Evolutionary conservation across 2,329 filamentous ascomycete genomes (phyloP).

Genomic region (Paraphoma chrysanthemicola): DNA sequence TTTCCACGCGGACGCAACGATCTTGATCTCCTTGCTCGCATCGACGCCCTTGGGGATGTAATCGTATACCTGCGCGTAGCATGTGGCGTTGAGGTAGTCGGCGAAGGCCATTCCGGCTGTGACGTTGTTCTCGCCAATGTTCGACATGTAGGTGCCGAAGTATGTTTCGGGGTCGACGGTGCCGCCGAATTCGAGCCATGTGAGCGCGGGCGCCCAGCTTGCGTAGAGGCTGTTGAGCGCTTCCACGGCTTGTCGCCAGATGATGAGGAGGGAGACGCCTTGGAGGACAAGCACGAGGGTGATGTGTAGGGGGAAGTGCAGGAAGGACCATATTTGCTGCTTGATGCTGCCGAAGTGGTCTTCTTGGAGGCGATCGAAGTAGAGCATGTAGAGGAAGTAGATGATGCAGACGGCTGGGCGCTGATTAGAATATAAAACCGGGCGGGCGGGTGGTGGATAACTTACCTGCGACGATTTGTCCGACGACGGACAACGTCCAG

Average conservation of each 20-base stretch:
- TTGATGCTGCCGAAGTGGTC: conserved; percentile 42
- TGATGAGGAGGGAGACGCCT: conserved; percentile 41
- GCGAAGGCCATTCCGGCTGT: conserved; percentile 15
- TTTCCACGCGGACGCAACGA: conserved; percentile 9
- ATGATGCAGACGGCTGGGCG: conserved; percentile 37
- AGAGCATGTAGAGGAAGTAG: conserved; percentile 44
- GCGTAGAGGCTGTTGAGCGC: conserved; percentile 19
- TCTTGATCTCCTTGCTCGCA: conserved; percentile 17
- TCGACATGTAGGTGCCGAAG: conserved; percentile 4
- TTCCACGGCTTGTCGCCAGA: conserved; percentile 40
- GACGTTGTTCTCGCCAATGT: not conserved
- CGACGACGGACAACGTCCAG: conserved; percentile 35
- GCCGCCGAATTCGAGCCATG: conserved; percentile 4
- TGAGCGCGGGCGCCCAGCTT: conserved; percentile 3
- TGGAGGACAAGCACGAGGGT: conserved; percentile 38
- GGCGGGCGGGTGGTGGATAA: not conserved
- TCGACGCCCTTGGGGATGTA: conserved; percentile 34
- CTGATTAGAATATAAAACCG: not conserved
- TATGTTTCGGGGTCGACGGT: conserved; percentile 6
- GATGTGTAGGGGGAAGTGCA: conserved; percentile 42
- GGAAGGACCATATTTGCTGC: conserved; percentile 41
- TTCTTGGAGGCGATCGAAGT: conserved; percentile 42
- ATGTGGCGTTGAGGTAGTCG: conserved; percentile 14
- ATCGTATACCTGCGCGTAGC: conserved; percentile 24
- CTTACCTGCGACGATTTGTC: conserved; percentile 36